Base-by-base conservation (phyloP, 768 basidiomycete genomes). In the Gyrodon lividus region DNA sequence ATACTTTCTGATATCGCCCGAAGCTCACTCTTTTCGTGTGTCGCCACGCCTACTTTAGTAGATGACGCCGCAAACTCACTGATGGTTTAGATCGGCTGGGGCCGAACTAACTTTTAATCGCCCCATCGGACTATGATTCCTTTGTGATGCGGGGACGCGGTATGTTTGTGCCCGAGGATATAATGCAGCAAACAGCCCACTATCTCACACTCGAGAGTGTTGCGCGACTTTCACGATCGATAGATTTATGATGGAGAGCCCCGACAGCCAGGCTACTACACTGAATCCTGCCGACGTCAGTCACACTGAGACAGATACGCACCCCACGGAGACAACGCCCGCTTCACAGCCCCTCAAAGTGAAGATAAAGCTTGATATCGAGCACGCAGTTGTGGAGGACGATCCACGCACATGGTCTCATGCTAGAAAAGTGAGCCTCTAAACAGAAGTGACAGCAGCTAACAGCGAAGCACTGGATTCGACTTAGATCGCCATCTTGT, bases 371-470 rank as follows among this genome's bases (percentile, higher is more conserved):
- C 33, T 52, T 3, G 74, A 72, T 43, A 72, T 73, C 13, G 73
- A 73, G 45, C 72, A 74, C n/a, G n/a, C n/a, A n/a, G n/a, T n/a
- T n/a, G n/a, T n/a, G n/a, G n/a, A n/a, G n/a, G n/a, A n/a, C n/a
- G 85, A 87, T 63, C 85, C 85, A 12, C 76, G 85, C 46, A 60
- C 69, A 47, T 87, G 85, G 85, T 73, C 80, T 2, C 33, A 61
- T 44, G 50, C 73, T 46, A 76, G 79, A 51, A 87, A 87, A 74
- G 85, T 82, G 45, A 2, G 52, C 30, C 5, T 23, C n/a, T 28
- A n/a, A 37, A 16, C 6, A 43, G 24, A 26, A 26, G 24, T 26
- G 24, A 26, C 7, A 7, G 7, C 7, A 26, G 24, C 7, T 26
- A 26, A 26, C 24, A 26, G 24, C 24, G 24, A 26, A 4, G 24